Percentiles rank a stretch among this genome's conserved stretches.
These are phyloP conservation scores for Chernovozyma aurita DNA, from an alignment of 1,139 yeast species.

Conservation along the genomic window DNA sequence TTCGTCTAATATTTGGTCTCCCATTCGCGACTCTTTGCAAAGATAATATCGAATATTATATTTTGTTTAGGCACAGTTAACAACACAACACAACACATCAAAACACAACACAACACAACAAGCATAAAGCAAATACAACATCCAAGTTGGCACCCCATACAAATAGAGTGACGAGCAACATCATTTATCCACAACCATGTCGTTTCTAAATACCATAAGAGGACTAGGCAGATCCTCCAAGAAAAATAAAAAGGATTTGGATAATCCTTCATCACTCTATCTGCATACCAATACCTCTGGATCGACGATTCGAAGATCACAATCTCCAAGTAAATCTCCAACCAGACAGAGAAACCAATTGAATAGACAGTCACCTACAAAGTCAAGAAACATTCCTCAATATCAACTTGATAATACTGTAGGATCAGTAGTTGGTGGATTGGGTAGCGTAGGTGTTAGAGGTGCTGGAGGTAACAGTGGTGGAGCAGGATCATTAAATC, in stretches of 20 bases:
- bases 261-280: conserved; percentile 30
- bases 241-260: conserved; percentile 43
- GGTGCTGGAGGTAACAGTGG: background rate
- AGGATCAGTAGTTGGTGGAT: background rate
- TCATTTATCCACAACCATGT: too few relatives aligned
- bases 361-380: conserved; percentile 27
- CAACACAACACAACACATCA: too few relatives aligned
- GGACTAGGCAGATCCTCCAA: conserved; percentile 65
- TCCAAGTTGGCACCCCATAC: too few relatives aligned
- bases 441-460: background rate
- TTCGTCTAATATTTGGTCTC: too few relatives aligned
- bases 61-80: too few relatives aligned
- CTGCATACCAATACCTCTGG: conserved; percentile 30
- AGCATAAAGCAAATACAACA: too few relatives aligned
- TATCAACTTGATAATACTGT: background rate
- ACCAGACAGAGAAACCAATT: conserved; percentile 24
- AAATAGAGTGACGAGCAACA: too few relatives aligned
- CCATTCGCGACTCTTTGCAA: too few relatives aligned
- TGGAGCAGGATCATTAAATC: background rate
- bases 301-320: conserved; percentile 34
- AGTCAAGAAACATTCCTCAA: conserved; percentile 1
- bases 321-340: conserved; percentile 32
- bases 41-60: too few relatives aligned
- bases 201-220: conserved; percentile 45
- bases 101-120: too few relatives aligned